phyloP scores from a whole-genome alignment of 805 yeast species.

The Nakazawaea wyomingensis region DNA sequence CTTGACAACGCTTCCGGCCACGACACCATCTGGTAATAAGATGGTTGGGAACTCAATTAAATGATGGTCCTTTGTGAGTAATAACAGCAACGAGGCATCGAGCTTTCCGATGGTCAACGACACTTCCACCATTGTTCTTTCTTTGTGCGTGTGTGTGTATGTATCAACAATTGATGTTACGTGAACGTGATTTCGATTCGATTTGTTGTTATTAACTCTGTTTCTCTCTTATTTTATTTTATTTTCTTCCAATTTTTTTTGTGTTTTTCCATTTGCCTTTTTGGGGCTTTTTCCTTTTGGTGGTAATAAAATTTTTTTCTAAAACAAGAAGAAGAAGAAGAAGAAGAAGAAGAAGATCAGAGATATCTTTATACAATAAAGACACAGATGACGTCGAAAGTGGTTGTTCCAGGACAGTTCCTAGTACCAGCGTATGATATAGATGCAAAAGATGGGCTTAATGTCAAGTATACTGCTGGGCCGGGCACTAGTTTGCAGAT shows the following conservation, averaged over 20 bases:
- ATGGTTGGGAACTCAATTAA: conserved; percentile 96
- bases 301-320: not conserved
- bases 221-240: no score
- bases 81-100: conserved; percentile 89
- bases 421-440: conserved; percentile 51
- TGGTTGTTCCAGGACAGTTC: conserved; percentile 78
- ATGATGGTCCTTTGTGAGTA: conserved; percentile 85
- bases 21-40: conserved; percentile 81
- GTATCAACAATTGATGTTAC: no score
- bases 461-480: conserved; percentile 53
- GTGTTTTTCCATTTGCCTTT: no score
- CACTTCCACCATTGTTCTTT: conserved; percentile 69
- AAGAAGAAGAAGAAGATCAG: not conserved
- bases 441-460: conserved; percentile 22
- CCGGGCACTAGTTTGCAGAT: conserved; percentile 53
- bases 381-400: conserved; percentile 28
- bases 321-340: no score
- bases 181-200: no score
- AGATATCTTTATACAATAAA: not conserved
- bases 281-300: not conserved
- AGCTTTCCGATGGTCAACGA: conserved; percentile 92
- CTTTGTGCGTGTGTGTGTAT: no score
- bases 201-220: no score
- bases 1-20: conserved; percentile 88
- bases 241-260: no score